Evolutionary conservation across 2,329 filamentous ascomycete species (phyloP), one percentile per base, ranked within the genome.

Genomic region (Lanzia echinophila): DNA sequence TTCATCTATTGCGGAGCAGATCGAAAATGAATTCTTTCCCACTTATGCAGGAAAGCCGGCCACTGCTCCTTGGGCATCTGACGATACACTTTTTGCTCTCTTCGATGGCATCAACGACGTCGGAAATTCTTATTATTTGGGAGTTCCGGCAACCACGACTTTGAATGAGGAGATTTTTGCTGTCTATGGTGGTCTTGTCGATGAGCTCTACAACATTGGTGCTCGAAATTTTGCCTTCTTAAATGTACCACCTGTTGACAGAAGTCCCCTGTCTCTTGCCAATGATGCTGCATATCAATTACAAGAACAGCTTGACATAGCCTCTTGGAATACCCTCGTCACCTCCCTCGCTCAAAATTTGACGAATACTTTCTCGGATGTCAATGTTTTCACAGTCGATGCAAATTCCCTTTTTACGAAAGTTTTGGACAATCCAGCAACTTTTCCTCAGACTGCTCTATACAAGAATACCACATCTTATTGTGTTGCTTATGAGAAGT

Each of bases 81-180:
- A 53, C 2, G 56, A 65, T 22, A 59, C 59, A 0, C 51, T 64
- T 10, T 65, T 65, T 32, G 56, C 58, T 1, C 53, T 56, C 47
- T 81, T 77, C 70, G 79, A 81, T 22, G 78, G 78, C 1, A 76
- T 81, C 55, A 81, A 81, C 51, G 78, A 79, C 56, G 72, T 81
- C 1, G 75, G 76, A 1, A 78, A 78, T 54, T 72, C 72, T 0
- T 79, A 71, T 56, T 73, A 60, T 20, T 55, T 66, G 3, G 68
- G 67, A 1, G 41, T 61, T 0, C 55, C 64, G 0, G 66, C 67
- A 36, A 69, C 66, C 0, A 61, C 62, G 0, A 64, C 60, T 0
- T 63, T 78, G 3, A 69, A 74, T 46, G 60, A 60, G 3, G 60
- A 65, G n/a, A 72, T 75, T 3, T 72, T 77, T n/a, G 67, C 63